Percentiles rank a stretch among this genome's conserved stretches.
Evolutionary conservation across 2,329 filamentous ascomycete genomes (phyloP).

Genomic region (Aspergillus luchuensis): DNA sequence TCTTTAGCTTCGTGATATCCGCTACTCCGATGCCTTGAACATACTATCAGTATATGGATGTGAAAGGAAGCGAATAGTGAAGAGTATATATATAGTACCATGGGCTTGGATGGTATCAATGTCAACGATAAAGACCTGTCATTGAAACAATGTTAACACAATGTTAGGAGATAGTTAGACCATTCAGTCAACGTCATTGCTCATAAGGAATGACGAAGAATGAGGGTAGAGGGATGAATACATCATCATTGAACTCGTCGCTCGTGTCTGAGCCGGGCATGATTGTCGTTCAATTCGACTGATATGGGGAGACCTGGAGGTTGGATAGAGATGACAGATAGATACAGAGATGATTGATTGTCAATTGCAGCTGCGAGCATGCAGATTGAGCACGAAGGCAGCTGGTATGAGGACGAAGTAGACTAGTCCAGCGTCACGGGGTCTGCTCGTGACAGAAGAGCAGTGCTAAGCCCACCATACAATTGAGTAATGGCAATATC

Average conservation of each 20-base stretch:
- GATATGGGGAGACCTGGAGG: not conserved
- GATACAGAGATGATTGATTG: not conserved
- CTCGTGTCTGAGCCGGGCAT: slow-evolving; percentile 58
- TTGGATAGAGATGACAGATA: not conserved
- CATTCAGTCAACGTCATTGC: not conserved
- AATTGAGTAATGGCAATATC: not conserved
- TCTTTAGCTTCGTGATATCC: slow-evolving; percentile 67
- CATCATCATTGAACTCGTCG: slow-evolving; percentile 56
- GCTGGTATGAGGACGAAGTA: not conserved
- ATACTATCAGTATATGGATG: not conserved
- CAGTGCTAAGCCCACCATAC: not conserved
- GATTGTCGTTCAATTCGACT: not conserved
- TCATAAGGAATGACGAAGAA: not conserved
- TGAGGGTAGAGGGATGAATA: slow-evolving; percentile 24
- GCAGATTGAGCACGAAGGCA: not conserved
- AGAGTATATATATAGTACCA: slow-evolving; percentile 42
- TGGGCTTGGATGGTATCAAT: slow-evolving; percentile 68
- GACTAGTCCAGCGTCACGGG: slow-evolving; percentile 10
- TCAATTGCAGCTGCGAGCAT: not conserved
- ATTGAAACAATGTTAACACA: not conserved
- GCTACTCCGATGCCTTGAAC: slow-evolving; percentile 60
- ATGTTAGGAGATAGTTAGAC: not conserved
- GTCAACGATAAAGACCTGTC: slow-evolving; percentile 63
- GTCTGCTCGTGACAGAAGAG: slow-evolving; percentile 3
- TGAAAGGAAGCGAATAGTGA: not conserved